Evolutionary conservation across 345 rosid genomes (phyloP).

Genomic region (Eucalyptus lansdowneana): DNA sequence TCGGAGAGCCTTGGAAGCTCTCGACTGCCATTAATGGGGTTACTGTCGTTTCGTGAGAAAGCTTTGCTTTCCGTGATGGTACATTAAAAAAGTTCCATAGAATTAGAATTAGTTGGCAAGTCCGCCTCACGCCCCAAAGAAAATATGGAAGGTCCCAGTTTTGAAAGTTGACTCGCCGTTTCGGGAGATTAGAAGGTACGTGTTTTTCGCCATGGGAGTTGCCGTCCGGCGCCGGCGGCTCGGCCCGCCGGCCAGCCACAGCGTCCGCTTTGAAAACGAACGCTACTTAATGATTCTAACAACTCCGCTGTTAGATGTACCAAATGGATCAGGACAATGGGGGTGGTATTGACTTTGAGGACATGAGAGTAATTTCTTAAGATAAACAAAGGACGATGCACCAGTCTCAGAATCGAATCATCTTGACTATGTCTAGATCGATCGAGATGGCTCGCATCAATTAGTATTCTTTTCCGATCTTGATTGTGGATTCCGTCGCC

Average conservation of each 20-base stretch:
- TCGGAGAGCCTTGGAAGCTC: neutral
- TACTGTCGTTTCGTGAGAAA: neutral
- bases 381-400: neutral
- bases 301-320: neutral
- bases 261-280: neutral
- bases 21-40: neutral
- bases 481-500: neutral
- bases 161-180: neutral
- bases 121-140: neutral
- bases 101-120: neutral
- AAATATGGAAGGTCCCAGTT: neutral
- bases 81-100: neutral
- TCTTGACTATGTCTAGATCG: neutral
- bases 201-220: neutral
- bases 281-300: neutral
- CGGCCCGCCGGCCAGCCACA: neutral
- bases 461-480: neutral
- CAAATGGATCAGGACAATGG: neutral
- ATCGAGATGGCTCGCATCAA: neutral
- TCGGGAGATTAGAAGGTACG: neutral
- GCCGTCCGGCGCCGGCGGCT: neutral
- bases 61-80: neutral
- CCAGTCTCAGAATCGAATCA: neutral
- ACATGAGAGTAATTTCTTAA: neutral
- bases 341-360: neutral